phyloP scores from a whole-genome alignment of 2,329 filamentous ascomycete genomes.

The Penicillium sp. region DNA sequence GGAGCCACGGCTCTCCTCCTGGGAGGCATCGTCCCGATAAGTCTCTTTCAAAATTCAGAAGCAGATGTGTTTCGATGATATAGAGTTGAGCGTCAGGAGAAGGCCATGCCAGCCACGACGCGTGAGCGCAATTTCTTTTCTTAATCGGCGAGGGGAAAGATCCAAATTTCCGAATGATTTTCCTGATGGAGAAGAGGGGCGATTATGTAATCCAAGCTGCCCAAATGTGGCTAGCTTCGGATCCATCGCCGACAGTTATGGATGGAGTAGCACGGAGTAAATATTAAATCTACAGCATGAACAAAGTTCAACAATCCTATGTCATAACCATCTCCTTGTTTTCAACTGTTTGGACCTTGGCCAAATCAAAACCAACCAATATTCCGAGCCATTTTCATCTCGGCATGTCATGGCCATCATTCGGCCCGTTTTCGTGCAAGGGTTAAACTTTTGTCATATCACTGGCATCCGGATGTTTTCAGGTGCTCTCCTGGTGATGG shows the following conservation, averaged over 20 bases:
- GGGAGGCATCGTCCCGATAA: conserved; percentile 38
- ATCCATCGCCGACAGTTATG: conserved; percentile 14
- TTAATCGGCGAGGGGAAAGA: conserved; percentile 26
- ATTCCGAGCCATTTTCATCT: too few species aligned
- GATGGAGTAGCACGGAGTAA: too few species aligned
- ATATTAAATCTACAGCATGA: background rate
- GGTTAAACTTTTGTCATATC: background rate
- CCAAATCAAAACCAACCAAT: too few species aligned
- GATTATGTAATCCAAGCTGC: conserved; percentile 22
- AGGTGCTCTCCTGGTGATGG: conserved; percentile 1
- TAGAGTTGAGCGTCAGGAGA: conserved; percentile 3
- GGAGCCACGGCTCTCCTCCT: conserved; percentile 41
- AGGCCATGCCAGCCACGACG: conserved; percentile 19
- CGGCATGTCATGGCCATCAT: too few species aligned
- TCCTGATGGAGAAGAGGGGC: conserved; percentile 18
- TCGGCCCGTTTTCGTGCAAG: background rate
- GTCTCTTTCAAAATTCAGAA: background rate
- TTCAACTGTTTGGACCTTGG: too few species aligned
- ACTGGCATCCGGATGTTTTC: conserved; percentile 9
- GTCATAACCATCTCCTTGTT: too few species aligned
- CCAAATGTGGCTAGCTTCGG: conserved; percentile 9
- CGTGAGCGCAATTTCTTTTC: conserved; percentile 29
- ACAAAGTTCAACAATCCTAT: background rate
- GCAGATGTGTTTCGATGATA: background rate
- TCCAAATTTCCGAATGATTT: conserved; percentile 25